Evolutionary conservation across 345 rosid genomes (phyloP), one percentile per base, ranked within the genome.

Genomic region (Garcia nutans): DNA sequence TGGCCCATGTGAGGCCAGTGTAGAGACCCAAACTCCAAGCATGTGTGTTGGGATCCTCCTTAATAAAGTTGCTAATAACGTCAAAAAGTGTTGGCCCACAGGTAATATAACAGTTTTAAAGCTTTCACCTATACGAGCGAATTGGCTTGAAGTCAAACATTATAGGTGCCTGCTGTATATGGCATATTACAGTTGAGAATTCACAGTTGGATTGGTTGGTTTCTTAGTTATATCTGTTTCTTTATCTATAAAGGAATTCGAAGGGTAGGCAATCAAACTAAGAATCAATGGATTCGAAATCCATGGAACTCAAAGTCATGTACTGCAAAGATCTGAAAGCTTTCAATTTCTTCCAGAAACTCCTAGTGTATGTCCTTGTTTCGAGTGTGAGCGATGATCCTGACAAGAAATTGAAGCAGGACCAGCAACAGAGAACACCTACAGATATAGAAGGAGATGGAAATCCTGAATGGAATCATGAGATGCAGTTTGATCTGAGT

Each of bases 261-360:
- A 26, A 24, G 15, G 31, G 22, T 22, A 44, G 71, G 24, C 12
- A 47, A 52, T 70, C 62, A 55, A 70, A 54, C 19, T 50, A 3
- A 71, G 45, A 19, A 56, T 42, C 62, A 31, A 71, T 56, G 65
- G 68, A 73, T 47, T 28, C 57, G 44, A 73, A 73, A 41, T 81
- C 79, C 50, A 47, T 87, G 37, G 87, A 87, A 49, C 73, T 89
- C 11, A 86, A 76, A 65, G 42, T 84, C 50, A 76, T 84, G 76
- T 82, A 74, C 62, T 76, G 90, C 62, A 83, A 79, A 57, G 84
- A 82, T 84, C 74, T 89, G 23, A 83, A 68, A 68, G 84, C 77
- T 20, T 87, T 86, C 87, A 89, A 87, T 68, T 89, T 86, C 81
- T 87, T 87, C 80, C 90, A 87, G 85, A 89, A 86, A 68, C 90